Evolutionary conservation across 2,329 filamentous ascomycete genomes (phyloP).

Genomic region (Alternaria novae-zelandiae): DNA sequence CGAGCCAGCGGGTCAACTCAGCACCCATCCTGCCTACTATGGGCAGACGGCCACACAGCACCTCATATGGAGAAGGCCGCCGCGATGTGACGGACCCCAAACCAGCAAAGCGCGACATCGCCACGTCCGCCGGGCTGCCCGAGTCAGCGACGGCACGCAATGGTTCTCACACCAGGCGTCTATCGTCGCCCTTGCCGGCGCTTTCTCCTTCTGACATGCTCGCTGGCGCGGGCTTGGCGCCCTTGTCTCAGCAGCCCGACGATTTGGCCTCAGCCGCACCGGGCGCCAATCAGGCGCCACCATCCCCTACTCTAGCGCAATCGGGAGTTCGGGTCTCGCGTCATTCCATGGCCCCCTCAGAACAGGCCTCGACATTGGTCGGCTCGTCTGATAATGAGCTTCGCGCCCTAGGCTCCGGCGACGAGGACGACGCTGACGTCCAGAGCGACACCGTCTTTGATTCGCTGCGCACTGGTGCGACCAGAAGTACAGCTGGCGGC

Average conservation of each 20-base stretch:
- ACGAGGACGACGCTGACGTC: constrained; percentile 80
- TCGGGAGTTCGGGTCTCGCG: constrained; percentile 54
- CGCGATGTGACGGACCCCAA: constrained; percentile 46
- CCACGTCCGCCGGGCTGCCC: constrained; percentile 32
- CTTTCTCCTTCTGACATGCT: constrained; percentile 21
- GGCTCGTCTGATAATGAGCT: constrained; percentile 71
- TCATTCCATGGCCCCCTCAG: constrained; percentile 63
- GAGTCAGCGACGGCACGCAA: constrained; percentile 16
- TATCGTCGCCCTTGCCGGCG: constrained; percentile 36
- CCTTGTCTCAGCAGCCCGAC: constrained; percentile 42
- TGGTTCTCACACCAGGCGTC: constrained; percentile 11
- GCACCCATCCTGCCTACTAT: constrained; percentile 45
- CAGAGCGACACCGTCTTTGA: constrained; percentile 80
- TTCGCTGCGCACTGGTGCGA: constrained; percentile 74
- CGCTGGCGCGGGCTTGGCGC: constrained; percentile 34
- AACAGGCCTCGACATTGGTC: constrained; percentile 69
- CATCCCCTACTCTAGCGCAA: constrained; percentile 44
- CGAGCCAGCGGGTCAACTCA: constrained; percentile 43
- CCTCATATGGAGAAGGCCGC: constrained; percentile 46
- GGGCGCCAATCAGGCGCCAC: constrained; percentile 42
- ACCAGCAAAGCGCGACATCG: constrained; percentile 38
- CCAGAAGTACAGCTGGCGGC: constrained; percentile 66
- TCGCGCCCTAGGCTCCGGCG: constrained; percentile 69
- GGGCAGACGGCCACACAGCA: constrained; percentile 46
- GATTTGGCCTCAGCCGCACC: constrained; percentile 36